Base-by-base conservation (phyloP, 1,284 basidiomycete genomes). In the Porogramme epimiltina region DNA sequence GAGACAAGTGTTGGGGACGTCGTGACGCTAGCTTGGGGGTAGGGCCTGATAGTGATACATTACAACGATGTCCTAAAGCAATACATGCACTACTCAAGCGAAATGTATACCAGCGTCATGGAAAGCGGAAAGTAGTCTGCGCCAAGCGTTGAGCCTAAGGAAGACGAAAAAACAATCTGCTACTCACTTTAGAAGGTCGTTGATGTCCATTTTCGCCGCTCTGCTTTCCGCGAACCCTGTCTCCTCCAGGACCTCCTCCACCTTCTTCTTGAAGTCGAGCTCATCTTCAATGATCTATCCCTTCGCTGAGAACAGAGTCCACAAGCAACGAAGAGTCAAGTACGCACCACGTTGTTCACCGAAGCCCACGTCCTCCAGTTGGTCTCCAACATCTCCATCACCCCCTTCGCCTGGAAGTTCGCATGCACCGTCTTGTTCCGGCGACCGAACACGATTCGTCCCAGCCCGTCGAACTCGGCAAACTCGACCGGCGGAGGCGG, bases 381-480 rank as follows among this genome's bases (percentile, higher is more conserved):
- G 64, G 84, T 84, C 72, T 98, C 95, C 56, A 98, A 71, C 89
- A 99, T 92, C 62, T 95, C 91, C 65, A 91, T 81, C 13, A 99
- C 94, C 3, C 96, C 96, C 67, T 92, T 95, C 3, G 95, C 95
- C 74, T 86, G 84, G 68, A 91, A 98, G 62, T 86, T 91, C 9
- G 89, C 94, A 62, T 95, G 83, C 0, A 94, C 74, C 4, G 85
- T 94, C 76, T 98, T 98, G 72, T 99, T 98, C 63, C 89, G 79
- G 45, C 97, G 75, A 37, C 85, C 87, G 65, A 99, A 99, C 42
- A 98, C 75, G 60, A 99, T 95, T 37, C 92, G 80, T 45, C 88
- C 93, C 56, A 99, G 75, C 1, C 97, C 97, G 67, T 99, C 97
- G 66, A 98, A 98, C 73, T 99, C 96, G 64, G 97, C 95, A 62